Conservation (phyloP, 2,329 filamentous ascomycete species). For the Paraphoma chrysanthemicola region DNA sequence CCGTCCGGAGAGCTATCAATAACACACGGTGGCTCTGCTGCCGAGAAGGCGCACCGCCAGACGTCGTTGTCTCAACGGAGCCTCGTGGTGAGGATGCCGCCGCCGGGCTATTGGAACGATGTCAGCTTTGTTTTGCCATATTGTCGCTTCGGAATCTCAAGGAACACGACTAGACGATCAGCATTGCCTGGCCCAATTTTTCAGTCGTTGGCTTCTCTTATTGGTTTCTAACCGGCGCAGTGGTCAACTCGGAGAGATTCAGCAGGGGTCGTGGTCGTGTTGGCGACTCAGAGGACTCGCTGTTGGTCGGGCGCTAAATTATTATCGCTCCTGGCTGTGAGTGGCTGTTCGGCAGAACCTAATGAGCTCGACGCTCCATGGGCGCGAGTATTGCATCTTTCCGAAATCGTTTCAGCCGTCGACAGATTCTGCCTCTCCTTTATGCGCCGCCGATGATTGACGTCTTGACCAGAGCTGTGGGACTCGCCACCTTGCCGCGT, state of each 20-base stretch:
- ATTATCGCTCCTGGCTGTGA: constrained; percentile 37
- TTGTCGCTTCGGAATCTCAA: constrained; percentile 47
- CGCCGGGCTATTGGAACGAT: constrained; percentile 38
- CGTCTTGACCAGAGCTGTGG: constrained; percentile 25
- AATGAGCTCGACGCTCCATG: constrained; percentile 36
- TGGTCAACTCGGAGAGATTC: constrained; percentile 42
- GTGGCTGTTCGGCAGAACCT: constrained; percentile 45
- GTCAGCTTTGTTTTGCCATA: constrained; percentile 44
- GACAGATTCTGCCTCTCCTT: constrained; percentile 37
- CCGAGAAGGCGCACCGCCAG: constrained; percentile 26
- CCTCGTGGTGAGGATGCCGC: constrained; percentile 30
- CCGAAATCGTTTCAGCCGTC: constrained; percentile 44
- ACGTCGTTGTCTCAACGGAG: constrained; percentile 23
- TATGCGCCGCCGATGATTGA: constrained; percentile 43
- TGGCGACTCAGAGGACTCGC: constrained; percentile 41
- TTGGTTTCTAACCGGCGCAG: constrained; percentile 40
- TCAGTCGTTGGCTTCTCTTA: constrained; percentile 28
- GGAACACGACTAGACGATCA: constrained; percentile 49
- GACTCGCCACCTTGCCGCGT: constrained; percentile 39
- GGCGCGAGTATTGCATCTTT: constrained; percentile 39
- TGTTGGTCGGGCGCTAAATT: constrained; percentile 46
- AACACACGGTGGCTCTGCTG: constrained; percentile 24
- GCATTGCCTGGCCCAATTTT: constrained; percentile 41
- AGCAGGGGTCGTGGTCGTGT: constrained; percentile 36
- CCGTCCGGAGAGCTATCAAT: constrained; percentile 36